Evolutionary conservation across 1,139 yeast species (phyloP).

Genomic region (Scheffersomyces segobiensis): DNA sequence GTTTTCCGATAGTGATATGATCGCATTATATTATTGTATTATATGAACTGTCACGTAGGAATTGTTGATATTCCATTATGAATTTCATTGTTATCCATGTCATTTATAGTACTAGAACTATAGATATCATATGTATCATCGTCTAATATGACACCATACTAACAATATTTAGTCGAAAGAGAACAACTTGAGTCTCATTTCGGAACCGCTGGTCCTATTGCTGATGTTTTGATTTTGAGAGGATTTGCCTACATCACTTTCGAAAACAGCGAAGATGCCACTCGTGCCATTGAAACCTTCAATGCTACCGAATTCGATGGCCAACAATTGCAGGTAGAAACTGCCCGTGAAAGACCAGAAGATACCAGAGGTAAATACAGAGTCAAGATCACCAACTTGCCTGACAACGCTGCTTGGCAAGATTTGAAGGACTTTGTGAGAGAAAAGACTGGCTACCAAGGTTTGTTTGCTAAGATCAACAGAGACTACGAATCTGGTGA

Average conservation of each 20-base stretch:
- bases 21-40: no score
- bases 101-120: not conserved
- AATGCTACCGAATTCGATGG: conserved; percentile 60
- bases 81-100: not conserved
- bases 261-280: conserved; percentile 65
- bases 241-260: conserved; percentile 78
- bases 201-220: conserved; percentile 61
- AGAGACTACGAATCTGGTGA: conserved; percentile 60
- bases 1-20: not conserved
- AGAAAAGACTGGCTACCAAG: conserved; percentile 64
- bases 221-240: conserved; percentile 68
- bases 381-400: conserved; percentile 66
- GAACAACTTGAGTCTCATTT: conserved; percentile 71
- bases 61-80: no score
- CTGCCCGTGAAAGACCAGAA: conserved; percentile 61
- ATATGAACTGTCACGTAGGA: not conserved
- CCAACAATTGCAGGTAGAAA: conserved; percentile 65
- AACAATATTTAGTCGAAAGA: conserved; percentile 31
- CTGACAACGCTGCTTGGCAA: conserved; percentile 82
- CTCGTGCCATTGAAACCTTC: conserved; percentile 64
- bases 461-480: conserved; percentile 72
- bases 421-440: conserved; percentile 79
- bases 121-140: not conserved
- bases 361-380: conserved; percentile 71
- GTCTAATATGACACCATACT: conserved; percentile 9